Base-by-base conservation (phyloP, 2,329 filamentous ascomycete genomes). In the Apiospora saccharicola region DNA sequence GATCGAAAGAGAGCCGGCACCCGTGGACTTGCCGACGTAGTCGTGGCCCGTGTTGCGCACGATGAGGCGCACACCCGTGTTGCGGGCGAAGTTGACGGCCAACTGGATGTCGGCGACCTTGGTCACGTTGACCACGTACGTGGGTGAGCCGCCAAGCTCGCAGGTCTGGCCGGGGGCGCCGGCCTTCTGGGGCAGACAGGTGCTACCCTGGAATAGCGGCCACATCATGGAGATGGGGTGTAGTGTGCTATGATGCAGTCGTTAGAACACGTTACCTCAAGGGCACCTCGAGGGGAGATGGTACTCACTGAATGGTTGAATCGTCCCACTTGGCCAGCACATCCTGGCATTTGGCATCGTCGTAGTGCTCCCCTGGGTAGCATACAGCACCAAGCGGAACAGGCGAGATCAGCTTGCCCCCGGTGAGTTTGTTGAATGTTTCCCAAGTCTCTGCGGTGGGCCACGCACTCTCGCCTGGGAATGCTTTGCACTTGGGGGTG, bases 11-110 rank as follows among this genome's bases (percentile, higher is more conserved):
- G 82, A 76, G 8, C 82, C 81, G 30, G 78, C 80, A 37, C 83
- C 82, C 7, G 74, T 78, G n/a, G 78, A 81, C 76, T 82, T 82
- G 70, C 79, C 81, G 53, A 83, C 79, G 75, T 86, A 87, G 74
- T 88, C 86, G 75, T 89, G 87, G 24, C 86, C 86, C 0, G 86
- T 89, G 79, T 88, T 86, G 71, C 82, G 81, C 69, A 88, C 79
- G 61, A 87, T 82, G 14, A 88, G 80, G 10, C 86, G 85, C 68
- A 88, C 80, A 74, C 86, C 86, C 26, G 80, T 75, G 26, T 80
- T 81, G n/a, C 82, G 81, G 37, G 85, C 85, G 75, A 87, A 85
- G 73, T 86, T 85, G 70, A 87, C 76, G 0, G 83, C 82, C 0
- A 85, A 78, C 78, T 86, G 85, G 41, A 86, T 79, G 69, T 87